phyloP scores from a whole-genome alignment of 768 basidiomycete species.

The Rhizopogon roseolus region DNA sequence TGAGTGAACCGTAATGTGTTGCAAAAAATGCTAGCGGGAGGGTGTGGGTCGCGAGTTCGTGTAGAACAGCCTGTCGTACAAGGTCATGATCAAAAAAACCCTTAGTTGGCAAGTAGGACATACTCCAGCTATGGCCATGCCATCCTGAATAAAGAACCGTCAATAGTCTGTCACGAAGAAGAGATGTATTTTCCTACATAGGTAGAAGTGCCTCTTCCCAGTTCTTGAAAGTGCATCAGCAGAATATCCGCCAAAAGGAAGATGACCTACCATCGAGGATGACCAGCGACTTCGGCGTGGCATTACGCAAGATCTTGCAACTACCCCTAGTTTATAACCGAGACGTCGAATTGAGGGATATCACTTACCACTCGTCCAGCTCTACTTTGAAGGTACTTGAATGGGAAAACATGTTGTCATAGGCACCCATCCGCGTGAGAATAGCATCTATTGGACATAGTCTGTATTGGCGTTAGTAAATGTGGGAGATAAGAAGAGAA shows the following conservation, averaged over 20 bases:
- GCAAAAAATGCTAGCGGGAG: constrained; percentile 93
- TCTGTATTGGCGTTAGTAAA: constrained; percentile 32
- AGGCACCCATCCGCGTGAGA: constrained; percentile 96
- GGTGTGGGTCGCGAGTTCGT: constrained; percentile 91
- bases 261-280: constrained; percentile 79
- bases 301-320: constrained; percentile 90
- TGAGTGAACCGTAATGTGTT: constrained; percentile 94
- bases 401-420: constrained; percentile 94
- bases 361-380: constrained; percentile 84
- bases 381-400: constrained; percentile 98
- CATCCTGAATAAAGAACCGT: constrained; percentile 53
- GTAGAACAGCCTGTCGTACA: constrained; percentile 70
- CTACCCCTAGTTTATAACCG: constrained; percentile 32
- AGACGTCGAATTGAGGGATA: not conserved
- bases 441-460: constrained; percentile 89
- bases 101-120: constrained; percentile 13
- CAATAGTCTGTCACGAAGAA: not conserved
- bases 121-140: constrained; percentile 97
- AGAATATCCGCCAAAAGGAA: constrained; percentile 8
- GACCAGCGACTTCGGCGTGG: constrained; percentile 90
- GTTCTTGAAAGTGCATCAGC: constrained; percentile 44
- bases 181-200: constrained; percentile 45
- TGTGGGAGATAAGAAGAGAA: not conserved
- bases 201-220: constrained; percentile 94
- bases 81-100: constrained; percentile 3